Conservation (phyloP, 345 rosid species). For the Dipteronia dyeriana region DNA sequence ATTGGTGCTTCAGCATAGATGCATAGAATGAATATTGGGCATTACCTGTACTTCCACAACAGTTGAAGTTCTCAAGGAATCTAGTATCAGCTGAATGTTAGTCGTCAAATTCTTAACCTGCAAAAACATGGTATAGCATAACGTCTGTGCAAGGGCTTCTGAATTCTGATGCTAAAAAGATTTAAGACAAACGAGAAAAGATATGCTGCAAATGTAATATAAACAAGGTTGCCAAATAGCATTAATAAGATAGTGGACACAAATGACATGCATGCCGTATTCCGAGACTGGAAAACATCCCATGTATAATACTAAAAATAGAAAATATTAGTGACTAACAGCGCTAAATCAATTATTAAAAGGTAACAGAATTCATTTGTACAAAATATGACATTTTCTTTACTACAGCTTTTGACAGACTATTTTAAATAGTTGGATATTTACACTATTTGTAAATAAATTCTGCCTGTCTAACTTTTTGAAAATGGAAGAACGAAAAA, state of each 20-base stretch:
- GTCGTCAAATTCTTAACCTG: slow-evolving; percentile 66
- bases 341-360: neutral
- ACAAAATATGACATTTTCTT: neutral
- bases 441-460: no score
- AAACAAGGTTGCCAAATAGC: neutral
- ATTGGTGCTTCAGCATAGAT: no score
- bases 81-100: slow-evolving; percentile 56
- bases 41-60: slow-evolving; percentile 75
- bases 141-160: slow-evolving; percentile 16
- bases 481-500: no score
- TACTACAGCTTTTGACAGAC: neutral
- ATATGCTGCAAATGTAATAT: neutral
- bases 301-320: neutral
- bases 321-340: neutral
- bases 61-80: slow-evolving; percentile 56
- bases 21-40: neutral
- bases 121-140: slow-evolving; percentile 25
- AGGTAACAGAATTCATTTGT: neutral
- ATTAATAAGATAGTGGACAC: neutral
- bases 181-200: neutral
- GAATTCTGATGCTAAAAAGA: neutral
- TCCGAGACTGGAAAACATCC: neutral
- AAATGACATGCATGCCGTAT: neutral
- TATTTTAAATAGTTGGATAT: no score
- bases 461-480: neutral